phyloP scores from a whole-genome alignment of 2,329 filamentous ascomycete species.

The Nemania abortiva region DNA sequence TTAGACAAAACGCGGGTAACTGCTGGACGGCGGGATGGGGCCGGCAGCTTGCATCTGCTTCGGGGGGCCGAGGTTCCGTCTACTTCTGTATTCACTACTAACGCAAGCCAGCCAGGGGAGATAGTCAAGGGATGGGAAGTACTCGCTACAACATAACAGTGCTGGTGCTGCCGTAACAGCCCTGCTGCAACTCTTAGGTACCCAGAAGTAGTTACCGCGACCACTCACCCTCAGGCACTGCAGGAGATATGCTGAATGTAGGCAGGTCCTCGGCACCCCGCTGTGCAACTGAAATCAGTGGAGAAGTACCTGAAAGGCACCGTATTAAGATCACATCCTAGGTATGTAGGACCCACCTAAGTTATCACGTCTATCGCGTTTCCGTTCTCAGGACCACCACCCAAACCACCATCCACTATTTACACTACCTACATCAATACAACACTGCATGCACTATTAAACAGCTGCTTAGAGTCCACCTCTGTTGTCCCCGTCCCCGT shows the following conservation, averaged over 20 bases:
- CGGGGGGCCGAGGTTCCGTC: background rate
- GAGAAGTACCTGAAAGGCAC: background rate
- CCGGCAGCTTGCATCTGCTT: slow-evolving; percentile 13
- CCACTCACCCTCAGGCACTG: background rate
- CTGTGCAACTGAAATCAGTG: slow-evolving; percentile 18
- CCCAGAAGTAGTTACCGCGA: too few relatives aligned
- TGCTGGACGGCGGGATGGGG: slow-evolving; percentile 17
- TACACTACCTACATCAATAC: background rate
- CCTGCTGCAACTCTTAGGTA: background rate
- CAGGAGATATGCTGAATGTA: background rate
- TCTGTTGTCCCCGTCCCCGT: background rate
- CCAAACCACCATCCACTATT: too few relatives aligned
- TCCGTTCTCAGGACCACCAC: slow-evolving; percentile 13
- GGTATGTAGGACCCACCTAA: background rate
- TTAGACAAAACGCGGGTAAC: slow-evolving; percentile 26
- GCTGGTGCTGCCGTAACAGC: background rate
- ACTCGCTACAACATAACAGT: background rate
- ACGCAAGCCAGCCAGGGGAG: background rate
- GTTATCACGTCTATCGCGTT: background rate
- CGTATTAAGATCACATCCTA: background rate
- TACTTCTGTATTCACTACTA: slow-evolving; percentile 1
- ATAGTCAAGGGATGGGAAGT: background rate
- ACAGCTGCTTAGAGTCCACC: background rate
- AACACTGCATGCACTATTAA: background rate
- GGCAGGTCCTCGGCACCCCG: slow-evolving; percentile 14